Base-by-base conservation (phyloP, 179 eudicot genomes). In the Actinidia arguta region DNA sequence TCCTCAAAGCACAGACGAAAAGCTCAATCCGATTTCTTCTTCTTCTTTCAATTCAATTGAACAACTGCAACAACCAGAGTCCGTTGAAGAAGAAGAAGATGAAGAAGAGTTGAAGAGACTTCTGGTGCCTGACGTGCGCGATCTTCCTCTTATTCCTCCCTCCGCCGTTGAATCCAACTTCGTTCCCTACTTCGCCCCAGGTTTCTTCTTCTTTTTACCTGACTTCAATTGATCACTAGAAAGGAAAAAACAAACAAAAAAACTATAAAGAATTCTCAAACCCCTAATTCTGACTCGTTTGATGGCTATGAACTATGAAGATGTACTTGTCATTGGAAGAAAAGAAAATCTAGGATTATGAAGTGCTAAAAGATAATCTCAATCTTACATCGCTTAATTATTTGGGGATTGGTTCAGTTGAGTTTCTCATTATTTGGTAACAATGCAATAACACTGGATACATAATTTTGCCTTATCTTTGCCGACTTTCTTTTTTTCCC, bases 61-160 rank as follows among this genome's bases (percentile, higher is more conserved):
- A 55, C 25, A 56, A 55, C 73, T 42, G 20, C 54, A 44, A 64
- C 61, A 62, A 6, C 50, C n/a, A n/a, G 52, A 76, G n/a, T 12
- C 27, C 13, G 12, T 47, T 46, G 55, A 62, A 25, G 91, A 89
- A 55, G 93, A 92, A 8, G 90, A 79, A 47, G 91, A 89, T 59
- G 93, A 92, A 8, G 90, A 79, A 47, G 94, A 90, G 55, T 61
- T 96, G 74, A 84, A 68, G 76, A 87, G 54, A 47, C 86, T 96
- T 22, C 81, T 96, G 18, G 24, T 90, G 18, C 92, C 98, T 44
- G 91, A 93, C 83, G 80, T 89, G 12, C 77, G 82, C 12, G 79
- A 54, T 77, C 97, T 96, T 73, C 99, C 99, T 76, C 82, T 76
- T 11, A 73, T 78, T 80, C 98, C 98, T 63, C 91, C 95, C 50